These are phyloP conservation scores for Fusarium anthophilum DNA, from an alignment of 2,329 filamentous ascomycete genomes.

Conservation along the genomic window DNA sequence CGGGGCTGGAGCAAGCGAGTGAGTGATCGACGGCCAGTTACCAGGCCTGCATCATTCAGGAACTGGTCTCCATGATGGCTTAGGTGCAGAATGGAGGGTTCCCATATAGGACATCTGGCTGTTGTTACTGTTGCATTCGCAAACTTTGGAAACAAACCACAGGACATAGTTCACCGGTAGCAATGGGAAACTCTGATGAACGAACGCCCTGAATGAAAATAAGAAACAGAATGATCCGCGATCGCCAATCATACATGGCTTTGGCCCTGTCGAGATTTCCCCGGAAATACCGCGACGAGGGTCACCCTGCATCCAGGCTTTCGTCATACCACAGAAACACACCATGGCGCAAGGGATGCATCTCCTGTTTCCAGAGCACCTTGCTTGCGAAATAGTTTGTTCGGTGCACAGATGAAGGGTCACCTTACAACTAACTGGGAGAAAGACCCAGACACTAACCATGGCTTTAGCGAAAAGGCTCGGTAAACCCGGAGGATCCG, in stretches of 20 bases:
- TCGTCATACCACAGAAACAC: neutral
- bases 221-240: slow-evolving; percentile 14
- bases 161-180: neutral
- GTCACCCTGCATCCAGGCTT: slow-evolving; percentile 22
- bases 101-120: neutral
- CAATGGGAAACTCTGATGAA: slow-evolving; percentile 1
- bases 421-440: neutral
- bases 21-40: neutral
- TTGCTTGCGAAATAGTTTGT: slow-evolving; percentile 10
- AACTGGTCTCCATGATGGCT: neutral
- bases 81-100: neutral
- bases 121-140: neutral
- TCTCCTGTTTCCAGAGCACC: slow-evolving; percentile 27
- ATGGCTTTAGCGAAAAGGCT: slow-evolving; percentile 4
- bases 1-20: slow-evolving; percentile 9
- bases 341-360: neutral
- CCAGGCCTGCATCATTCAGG: neutral
- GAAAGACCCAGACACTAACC: neutral
- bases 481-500: slow-evolving; percentile 28
- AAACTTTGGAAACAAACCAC: neutral
- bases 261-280: slow-evolving; percentile 10
- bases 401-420: neutral
- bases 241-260: slow-evolving; percentile 23
- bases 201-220: neutral
- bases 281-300: slow-evolving; percentile 42